A percentile compares a stretch with the other conserved stretches of the same genome.
These are phyloP conservation scores for Solanum hybrid DNA, from an alignment of 305 asterid genomes.

Conservation along the genomic window DNA sequence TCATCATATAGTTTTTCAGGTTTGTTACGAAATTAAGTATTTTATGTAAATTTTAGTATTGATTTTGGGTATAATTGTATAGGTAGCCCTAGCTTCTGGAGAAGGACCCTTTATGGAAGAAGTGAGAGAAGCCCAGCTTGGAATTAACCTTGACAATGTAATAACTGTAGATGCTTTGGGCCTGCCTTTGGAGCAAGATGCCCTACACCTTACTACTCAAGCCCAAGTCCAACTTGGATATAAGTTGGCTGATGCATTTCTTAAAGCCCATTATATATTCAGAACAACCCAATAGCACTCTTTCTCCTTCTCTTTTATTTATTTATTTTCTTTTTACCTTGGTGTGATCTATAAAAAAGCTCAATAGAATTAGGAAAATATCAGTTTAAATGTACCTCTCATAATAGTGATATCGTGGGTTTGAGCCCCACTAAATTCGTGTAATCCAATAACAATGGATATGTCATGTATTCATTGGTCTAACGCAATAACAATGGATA, in stretches of 20 bases:
- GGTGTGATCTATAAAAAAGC: background rate
- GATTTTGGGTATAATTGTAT: background rate
- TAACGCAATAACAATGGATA: no score
- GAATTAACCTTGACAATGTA: constrained; percentile 1
- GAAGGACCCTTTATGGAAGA: background rate
- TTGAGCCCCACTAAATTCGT: no score
- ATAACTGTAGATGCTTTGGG: constrained; percentile 18
- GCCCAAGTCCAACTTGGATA: constrained; percentile 17
- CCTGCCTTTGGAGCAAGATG: constrained; percentile 6
- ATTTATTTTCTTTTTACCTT: background rate
- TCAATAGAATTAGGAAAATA: background rate
- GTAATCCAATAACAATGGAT: background rate
- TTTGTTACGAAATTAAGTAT: background rate
- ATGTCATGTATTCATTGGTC: no score
- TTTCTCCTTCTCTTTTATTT: background rate
- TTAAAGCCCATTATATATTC: background rate
- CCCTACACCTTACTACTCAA: constrained; percentile 16
- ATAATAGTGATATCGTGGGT: no score
- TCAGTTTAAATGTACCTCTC: background rate
- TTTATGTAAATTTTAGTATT: background rate
- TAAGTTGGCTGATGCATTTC: constrained; percentile 15
- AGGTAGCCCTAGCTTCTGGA: constrained; percentile 24
- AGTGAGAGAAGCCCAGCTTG: constrained; percentile 12
- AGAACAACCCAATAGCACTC: background rate
- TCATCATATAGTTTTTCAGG: background rate